A percentile compares a stretch with the other conserved stretches of the same genome.
Conservation (phyloP, 805 yeast species). For the Vanderwaltozyma tropicalis region DNA sequence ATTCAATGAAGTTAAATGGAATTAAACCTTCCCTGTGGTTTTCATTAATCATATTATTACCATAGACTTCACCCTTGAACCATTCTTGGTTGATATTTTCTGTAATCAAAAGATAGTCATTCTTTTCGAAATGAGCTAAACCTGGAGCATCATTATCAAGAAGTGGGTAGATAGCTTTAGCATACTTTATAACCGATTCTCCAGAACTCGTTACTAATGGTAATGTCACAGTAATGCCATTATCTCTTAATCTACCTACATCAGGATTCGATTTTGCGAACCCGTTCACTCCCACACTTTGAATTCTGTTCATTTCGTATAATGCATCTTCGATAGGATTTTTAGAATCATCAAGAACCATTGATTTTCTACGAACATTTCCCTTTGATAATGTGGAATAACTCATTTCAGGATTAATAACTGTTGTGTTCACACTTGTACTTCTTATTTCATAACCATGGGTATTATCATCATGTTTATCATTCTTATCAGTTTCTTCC, state of each 20-base stretch:
- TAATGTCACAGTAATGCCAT: constrained; percentile 25
- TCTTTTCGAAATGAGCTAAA: constrained; percentile 22
- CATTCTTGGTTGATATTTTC: constrained; percentile 25
- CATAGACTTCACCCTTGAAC: constrained; percentile 28
- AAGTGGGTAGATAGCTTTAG: constrained; percentile 25
- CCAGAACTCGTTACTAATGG: constrained; percentile 21
- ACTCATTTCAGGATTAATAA: constrained; percentile 6
- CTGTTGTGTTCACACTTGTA: constrained; percentile 6
- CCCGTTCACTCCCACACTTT: constrained; percentile 12
- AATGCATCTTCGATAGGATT: constrained; percentile 26
- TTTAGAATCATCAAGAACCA: constrained; percentile 17
- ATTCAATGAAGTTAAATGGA: constrained; percentile 20
- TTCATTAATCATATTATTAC: constrained; percentile 14
- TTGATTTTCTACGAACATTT: constrained; percentile 18
- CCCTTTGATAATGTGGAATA: neutral
- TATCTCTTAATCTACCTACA: constrained; percentile 21
- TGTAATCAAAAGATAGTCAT: constrained; percentile 24
- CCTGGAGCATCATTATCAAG: constrained; percentile 22
- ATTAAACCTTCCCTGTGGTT: constrained; percentile 18
- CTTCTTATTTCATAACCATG: neutral
- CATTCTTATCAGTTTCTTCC: neutral
- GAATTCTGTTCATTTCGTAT: constrained; percentile 23
- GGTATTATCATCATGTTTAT: neutral
- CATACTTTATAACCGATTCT: constrained; percentile 21
- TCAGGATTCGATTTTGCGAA: constrained; percentile 9